phyloP scores from a whole-genome alignment of 139 green algal species.

The Eudorina sp. region DNA sequence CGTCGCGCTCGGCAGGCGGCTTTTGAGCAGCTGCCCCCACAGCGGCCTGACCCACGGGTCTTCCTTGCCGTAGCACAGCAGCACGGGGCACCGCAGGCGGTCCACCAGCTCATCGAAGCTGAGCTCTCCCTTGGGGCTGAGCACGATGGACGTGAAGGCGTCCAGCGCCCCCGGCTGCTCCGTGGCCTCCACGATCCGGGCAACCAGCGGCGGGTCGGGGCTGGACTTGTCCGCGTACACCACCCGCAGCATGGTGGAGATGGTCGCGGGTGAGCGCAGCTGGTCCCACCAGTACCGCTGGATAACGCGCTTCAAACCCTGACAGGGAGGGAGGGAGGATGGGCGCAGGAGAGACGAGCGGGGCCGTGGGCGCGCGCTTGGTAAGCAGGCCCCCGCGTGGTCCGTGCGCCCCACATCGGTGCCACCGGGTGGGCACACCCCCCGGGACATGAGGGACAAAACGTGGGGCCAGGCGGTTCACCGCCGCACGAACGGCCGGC shows the following conservation, averaged over 20 bases:
- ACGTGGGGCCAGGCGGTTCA: no score
- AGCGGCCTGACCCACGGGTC: constrained; percentile 81
- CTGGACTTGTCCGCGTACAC: constrained; percentile 67
- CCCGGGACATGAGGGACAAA: no score
- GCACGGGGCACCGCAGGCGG: constrained; percentile 39
- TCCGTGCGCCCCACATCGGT: no score
- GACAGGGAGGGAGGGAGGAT: neutral
- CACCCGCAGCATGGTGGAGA: constrained; percentile 58
- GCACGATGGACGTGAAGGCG: constrained; percentile 73
- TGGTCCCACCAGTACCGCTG: constrained; percentile 57
- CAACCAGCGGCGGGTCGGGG: constrained; percentile 40
- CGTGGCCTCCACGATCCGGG: constrained; percentile 60
- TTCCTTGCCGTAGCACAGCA: constrained; percentile 60
- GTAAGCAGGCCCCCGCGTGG: no score
- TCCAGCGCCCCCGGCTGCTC: constrained; percentile 67
- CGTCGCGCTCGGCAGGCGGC: constrained; percentile 4
- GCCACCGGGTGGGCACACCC: no score
- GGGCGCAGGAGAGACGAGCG: neutral
- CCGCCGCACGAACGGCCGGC: no score
- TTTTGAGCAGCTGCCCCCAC: constrained; percentile 67
- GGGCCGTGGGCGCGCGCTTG: no score
- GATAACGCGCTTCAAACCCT: constrained; percentile 54
- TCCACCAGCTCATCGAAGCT: constrained; percentile 69
- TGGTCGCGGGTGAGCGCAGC: constrained; percentile 56
- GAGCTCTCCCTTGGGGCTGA: constrained; percentile 58